These are phyloP conservation scores for Malassezia sp. DNA, from an alignment of 1,284 basidiomycete species.

Conservation along the genomic window DNA sequence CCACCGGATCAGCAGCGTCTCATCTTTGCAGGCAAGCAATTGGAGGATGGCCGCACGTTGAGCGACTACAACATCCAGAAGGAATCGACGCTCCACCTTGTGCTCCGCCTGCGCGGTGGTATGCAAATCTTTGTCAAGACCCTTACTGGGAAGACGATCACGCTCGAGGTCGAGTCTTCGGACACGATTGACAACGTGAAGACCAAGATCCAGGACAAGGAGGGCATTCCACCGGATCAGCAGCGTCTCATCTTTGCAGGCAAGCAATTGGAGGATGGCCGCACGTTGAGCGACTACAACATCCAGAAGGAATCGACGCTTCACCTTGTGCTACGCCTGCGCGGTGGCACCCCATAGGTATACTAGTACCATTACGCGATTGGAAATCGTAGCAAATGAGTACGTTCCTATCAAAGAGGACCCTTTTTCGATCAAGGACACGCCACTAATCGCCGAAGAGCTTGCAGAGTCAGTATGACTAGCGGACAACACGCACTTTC, in stretches of 20 bases:
- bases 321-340: conserved; percentile 38
- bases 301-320: conserved; percentile 45
- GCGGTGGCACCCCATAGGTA: conserved; percentile 25
- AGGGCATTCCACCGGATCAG: conserved; percentile 49
- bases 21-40: conserved; percentile 50
- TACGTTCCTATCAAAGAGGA: too few species aligned
- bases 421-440: too few species aligned
- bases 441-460: conserved; percentile 28
- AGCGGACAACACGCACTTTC: conserved; percentile 48
- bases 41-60: conserved; percentile 50
- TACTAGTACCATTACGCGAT: conserved; percentile 1
- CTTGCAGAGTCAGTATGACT: conserved; percentile 17
- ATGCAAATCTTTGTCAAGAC: conserved; percentile 49
- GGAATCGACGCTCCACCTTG: conserved; percentile 38
- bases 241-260: conserved; percentile 50
- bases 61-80: conserved; percentile 48
- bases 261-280: conserved; percentile 50
- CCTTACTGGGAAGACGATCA: conserved; percentile 98
- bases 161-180: conserved; percentile 68
- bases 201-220: conserved; percentile 52
- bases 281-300: conserved; percentile 49
- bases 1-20: conserved; percentile 50
- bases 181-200: conserved; percentile 84
- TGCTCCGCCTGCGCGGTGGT: conserved; percentile 41
- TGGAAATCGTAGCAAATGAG: too few species aligned